A percentile compares a stretch with the other conserved stretches of the same genome.
phyloP scores from a whole-genome alignment of 2,329 filamentous ascomycete species.

The Chaetomium sp. region DNA sequence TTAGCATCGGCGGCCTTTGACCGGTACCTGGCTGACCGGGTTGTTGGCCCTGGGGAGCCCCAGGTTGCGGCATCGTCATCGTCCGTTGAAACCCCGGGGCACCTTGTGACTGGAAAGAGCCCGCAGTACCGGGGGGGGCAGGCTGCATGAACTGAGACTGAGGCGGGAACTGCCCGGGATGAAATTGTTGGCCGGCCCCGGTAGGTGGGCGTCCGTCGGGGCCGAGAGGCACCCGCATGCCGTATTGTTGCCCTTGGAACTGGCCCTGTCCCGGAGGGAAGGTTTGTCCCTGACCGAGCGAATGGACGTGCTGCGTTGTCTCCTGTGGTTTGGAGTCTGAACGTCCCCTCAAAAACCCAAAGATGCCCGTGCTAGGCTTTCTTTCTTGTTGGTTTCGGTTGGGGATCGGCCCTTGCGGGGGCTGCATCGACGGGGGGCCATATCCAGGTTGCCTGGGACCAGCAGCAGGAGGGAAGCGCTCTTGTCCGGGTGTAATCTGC shows the following conservation, averaged over 20 bases:
- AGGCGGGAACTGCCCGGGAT: constrained; percentile 28
- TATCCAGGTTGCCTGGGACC: constrained; percentile 25
- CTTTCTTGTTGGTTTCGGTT: constrained; percentile 24
- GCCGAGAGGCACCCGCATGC: constrained; percentile 28
- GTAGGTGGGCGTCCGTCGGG: constrained; percentile 31
- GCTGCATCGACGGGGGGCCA: constrained; percentile 18
- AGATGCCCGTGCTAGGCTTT: constrained; percentile 30
- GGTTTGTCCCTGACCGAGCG: constrained; percentile 15
- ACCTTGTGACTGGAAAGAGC: constrained; percentile 12
- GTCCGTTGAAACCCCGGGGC: constrained; percentile 16
- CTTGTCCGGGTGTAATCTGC: constrained; percentile 3
- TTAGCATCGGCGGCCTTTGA: constrained; percentile 14
- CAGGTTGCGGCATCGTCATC: constrained; percentile 15
- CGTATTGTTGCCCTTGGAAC: constrained; percentile 25
- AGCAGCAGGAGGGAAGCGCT: constrained; percentile 14
- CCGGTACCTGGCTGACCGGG: neutral
- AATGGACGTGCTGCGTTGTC: constrained; percentile 19
- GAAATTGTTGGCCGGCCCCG: constrained; percentile 23
- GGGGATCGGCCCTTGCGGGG: constrained; percentile 13
- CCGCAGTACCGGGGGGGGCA: constrained; percentile 16
- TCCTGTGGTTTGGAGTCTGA: constrained; percentile 29
- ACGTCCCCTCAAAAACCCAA: constrained; percentile 31
- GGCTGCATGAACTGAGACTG: constrained; percentile 21
- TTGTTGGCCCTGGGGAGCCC: constrained; percentile 14
- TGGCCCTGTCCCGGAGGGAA: constrained; percentile 27